Conservation (phyloP, 306 rosid genomes). For the Sindora glabra region DNA sequence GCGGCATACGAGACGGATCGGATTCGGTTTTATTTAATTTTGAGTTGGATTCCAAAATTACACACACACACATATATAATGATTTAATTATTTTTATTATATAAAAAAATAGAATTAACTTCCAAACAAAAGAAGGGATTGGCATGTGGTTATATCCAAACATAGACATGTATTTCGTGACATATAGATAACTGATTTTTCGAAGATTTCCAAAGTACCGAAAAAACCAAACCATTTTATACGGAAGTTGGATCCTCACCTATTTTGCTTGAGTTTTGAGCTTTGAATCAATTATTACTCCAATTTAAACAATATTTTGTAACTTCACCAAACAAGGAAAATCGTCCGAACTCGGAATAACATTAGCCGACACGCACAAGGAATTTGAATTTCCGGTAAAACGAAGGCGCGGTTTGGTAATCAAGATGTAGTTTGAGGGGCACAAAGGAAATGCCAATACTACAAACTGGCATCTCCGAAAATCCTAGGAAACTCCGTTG, state of each 20-base stretch:
- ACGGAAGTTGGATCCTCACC: no score
- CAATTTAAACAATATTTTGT: background rate
- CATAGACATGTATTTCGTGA: background rate
- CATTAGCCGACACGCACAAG: background rate
- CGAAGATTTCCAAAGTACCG: no score
- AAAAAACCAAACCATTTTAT: no score
- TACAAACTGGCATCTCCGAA: background rate
- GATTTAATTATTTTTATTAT: no score
- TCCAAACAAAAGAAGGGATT: background rate
- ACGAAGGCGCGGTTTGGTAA: background rate
- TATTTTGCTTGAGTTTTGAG: background rate
- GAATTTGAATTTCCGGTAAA: background rate
- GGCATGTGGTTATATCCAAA: background rate
- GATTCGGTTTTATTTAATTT: no score
- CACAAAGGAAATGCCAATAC: background rate
- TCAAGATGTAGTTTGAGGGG: background rate
- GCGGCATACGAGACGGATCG: no score
- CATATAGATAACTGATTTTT: no score
- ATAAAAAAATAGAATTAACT: background rate
- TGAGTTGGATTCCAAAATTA: no score
- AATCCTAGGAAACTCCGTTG: constrained; percentile 38
- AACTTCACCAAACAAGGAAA: background rate
- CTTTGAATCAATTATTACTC: background rate
- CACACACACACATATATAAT: no score
- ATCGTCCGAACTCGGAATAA: background rate